These are phyloP conservation scores for Filobasidium uniguttulatum DNA, from an alignment of 1,284 basidiomycete species.

Conservation along the genomic window DNA sequence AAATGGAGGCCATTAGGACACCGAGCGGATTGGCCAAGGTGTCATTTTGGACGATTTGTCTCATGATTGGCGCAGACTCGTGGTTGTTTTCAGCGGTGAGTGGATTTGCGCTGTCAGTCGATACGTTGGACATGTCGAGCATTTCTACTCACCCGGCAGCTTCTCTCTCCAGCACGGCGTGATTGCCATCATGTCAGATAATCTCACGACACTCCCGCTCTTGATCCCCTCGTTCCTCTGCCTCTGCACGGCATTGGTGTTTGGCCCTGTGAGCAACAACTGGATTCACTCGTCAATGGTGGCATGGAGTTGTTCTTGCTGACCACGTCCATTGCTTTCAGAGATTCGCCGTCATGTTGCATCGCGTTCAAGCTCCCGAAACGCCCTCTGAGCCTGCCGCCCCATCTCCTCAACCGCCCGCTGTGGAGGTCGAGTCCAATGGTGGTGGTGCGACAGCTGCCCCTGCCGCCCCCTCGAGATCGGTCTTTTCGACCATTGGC, in stretches of 20 bases:
- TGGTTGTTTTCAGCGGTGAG: conserved; percentile 58
- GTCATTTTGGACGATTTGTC: conserved; percentile 64
- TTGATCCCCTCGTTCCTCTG: conserved; percentile 65
- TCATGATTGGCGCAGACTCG: conserved; percentile 61
- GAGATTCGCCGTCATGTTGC: conserved; percentile 69
- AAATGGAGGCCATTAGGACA: conserved; percentile 59
- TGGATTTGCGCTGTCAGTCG: neutral
- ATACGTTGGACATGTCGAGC: too few species aligned
- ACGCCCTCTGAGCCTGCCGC: conserved; percentile 29
- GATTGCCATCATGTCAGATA: conserved; percentile 65
- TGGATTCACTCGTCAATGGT: neutral
- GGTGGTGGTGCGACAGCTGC: neutral
- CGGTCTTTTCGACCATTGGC: conserved; percentile 6
- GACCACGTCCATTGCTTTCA: conserved; percentile 35
- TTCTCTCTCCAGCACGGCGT: conserved; percentile 49
- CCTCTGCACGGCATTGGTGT: conserved; percentile 33
- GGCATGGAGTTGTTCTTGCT: neutral
- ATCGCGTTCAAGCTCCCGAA: conserved; percentile 70
- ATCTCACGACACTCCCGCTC: conserved; percentile 58
- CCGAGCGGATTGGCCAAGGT: conserved; percentile 62
- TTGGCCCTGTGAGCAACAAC: conserved; percentile 29
- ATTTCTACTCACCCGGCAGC: neutral
- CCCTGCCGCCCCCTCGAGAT: neutral
- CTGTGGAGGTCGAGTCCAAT: too few species aligned
- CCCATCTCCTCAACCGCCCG: conserved; percentile 18